Evolutionary conservation across 202 grass and related monocot species (phyloP).

Genomic region (Carex sylvatica): DNA sequence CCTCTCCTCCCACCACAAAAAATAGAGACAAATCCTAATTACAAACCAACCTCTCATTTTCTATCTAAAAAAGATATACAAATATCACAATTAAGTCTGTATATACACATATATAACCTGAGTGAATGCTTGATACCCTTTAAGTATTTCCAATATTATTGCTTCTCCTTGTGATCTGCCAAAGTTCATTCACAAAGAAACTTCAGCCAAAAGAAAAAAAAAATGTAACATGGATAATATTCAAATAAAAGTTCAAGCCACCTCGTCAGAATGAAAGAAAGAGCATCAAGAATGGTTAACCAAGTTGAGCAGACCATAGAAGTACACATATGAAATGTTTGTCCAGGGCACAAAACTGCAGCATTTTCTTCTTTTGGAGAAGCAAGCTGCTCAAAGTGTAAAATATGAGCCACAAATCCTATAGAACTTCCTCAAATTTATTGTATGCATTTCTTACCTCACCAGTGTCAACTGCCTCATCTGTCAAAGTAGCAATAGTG

Average conservation of each 20-base stretch:
- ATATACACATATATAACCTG: conserved; percentile 48
- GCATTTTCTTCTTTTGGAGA: conserved; percentile 84
- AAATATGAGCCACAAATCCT: not conserved
- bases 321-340: conserved; percentile 65
- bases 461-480: conserved; percentile 84
- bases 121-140: conserved; percentile 98
- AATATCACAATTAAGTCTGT: not conserved
- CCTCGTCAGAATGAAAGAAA: conserved; percentile 92
- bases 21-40: not conserved
- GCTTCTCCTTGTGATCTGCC: conserved; percentile 95
- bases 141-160: conserved; percentile 99
- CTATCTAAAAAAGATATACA: not conserved
- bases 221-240: conserved; percentile 31
- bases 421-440: not conserved
- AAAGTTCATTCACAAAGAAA: conserved; percentile 13
- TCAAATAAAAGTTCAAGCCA: conserved; percentile 30
- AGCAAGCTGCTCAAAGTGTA: conserved; percentile 56
- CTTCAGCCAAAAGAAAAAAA: conserved; percentile 29
- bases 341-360: conserved; percentile 54
- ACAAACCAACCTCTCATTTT: not conserved
- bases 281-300: conserved; percentile 96
- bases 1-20: not conserved
- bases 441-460: conserved; percentile 52
- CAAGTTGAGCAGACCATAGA: conserved; percentile 94
- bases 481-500: conserved; percentile 94